Evolutionary conservation across 1,284 basidiomycete species (phyloP).

Genomic region (Grifola frondosa): DNA sequence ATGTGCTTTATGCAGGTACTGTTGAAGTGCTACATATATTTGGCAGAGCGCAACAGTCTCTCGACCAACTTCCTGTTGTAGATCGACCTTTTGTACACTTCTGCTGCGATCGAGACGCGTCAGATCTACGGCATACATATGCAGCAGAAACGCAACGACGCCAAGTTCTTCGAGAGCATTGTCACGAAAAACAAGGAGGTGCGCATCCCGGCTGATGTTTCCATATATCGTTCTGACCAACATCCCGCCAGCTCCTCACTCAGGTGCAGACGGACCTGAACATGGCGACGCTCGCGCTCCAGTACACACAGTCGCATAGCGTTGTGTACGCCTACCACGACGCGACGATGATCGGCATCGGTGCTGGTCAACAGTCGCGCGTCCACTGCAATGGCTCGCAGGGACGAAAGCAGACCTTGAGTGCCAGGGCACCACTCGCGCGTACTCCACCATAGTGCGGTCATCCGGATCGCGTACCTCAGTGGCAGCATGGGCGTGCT

Average conservation of each 20-base stretch:
- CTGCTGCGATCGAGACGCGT: constrained; percentile 81
- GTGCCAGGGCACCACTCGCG: constrained; percentile 99
- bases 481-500: too few relatives aligned
- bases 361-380: constrained; percentile 96
- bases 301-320: constrained; percentile 98
- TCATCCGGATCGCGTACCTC: too few relatives aligned
- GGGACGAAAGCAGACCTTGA: constrained; percentile 95
- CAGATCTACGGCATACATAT: constrained; percentile 93
- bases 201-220: constrained; percentile 19
- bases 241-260: constrained; percentile 37
- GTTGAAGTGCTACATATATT: too few relatives aligned
- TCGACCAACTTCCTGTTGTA: constrained; percentile 29
- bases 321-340: constrained; percentile 95
- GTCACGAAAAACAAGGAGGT: constrained; percentile 87
- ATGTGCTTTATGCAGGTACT: too few relatives aligned
- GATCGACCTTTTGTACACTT: constrained; percentile 83
- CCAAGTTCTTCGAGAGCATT: constrained; percentile 86
- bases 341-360: constrained; percentile 91
- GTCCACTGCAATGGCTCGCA: constrained; percentile 97
- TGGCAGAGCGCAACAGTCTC: too few relatives aligned
- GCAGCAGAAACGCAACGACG: constrained; percentile 94
- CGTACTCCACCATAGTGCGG: too few relatives aligned
- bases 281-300: constrained; percentile 92
- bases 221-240: neutral
- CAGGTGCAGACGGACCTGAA: constrained; percentile 82